Conservation (phyloP, 805 yeast species). For the Suhomyces xylopsoci region DNA sequence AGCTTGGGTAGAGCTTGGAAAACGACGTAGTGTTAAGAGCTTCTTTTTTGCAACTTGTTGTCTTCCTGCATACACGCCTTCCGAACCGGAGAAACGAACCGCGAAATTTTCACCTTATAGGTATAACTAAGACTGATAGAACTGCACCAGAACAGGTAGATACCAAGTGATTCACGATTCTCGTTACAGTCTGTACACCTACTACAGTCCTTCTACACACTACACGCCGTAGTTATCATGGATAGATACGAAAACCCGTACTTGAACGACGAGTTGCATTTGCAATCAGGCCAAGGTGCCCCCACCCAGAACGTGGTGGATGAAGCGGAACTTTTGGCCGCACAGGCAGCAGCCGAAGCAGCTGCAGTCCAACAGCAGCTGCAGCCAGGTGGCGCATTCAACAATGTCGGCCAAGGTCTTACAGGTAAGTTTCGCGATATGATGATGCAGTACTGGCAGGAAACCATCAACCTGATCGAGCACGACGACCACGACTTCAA, state of each 20-base stretch:
- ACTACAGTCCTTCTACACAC: neutral
- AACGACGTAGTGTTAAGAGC: too few species aligned
- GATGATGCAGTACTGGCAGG: conserved; percentile 98
- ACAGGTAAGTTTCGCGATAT: conserved; percentile 74
- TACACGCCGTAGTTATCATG: conserved; percentile 11
- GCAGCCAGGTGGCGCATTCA: conserved; percentile 64
- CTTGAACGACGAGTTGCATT: conserved; percentile 22
- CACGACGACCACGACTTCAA: conserved; percentile 86
- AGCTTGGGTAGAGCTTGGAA: too few species aligned
- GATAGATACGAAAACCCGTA: conserved; percentile 28
- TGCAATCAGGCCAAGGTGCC: conserved; percentile 2
- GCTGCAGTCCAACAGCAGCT: conserved; percentile 44
- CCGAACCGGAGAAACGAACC: neutral
- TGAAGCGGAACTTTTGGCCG: conserved; percentile 36
- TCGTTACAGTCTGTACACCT: neutral
- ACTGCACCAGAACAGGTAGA: neutral
- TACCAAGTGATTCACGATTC: neutral
- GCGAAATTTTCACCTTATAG: neutral
- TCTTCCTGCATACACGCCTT: neutral
- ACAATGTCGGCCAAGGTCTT: conserved; percentile 91
- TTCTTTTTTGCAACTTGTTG: neutral
- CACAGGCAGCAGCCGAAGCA: conserved; percentile 48
- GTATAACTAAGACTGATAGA: neutral
- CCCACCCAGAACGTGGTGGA: conserved; percentile 14
- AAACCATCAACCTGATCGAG: conserved; percentile 86